Conservation (phyloP, 73 alveolate species). For the Blepharisma stoltei region DNA sequence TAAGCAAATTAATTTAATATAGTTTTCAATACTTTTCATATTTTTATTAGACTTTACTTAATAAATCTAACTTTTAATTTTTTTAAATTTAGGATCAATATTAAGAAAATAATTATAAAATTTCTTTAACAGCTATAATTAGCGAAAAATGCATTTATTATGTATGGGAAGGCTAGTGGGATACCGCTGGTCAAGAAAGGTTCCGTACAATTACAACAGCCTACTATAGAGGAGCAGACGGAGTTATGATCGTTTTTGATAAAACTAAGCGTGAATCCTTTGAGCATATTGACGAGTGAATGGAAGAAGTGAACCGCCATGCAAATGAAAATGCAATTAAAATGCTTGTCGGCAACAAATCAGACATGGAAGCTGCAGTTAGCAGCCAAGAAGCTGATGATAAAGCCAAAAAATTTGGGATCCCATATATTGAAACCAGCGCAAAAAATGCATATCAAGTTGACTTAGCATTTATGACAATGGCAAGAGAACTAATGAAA, state of each 20-base stretch:
- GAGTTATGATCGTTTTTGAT: slow-evolving; percentile 67
- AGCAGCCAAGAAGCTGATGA: slow-evolving; percentile 36
- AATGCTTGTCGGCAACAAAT: slow-evolving; percentile 49
- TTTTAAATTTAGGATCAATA: no score
- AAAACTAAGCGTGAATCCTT: slow-evolving; percentile 53
- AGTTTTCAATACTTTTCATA: no score
- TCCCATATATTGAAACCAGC: slow-evolving; percentile 2
- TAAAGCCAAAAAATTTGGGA: slow-evolving; percentile 23
- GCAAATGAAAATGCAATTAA: slow-evolving; percentile 40
- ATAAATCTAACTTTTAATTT: no score
- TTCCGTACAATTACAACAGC: slow-evolving; percentile 66
- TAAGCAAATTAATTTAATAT: no score
- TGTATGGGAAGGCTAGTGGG: no score
- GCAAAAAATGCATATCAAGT: background rate
- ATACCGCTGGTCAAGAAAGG: slow-evolving; percentile 93
- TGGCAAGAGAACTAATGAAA: slow-evolving; percentile 2
- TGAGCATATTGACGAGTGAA: slow-evolving; percentile 51
- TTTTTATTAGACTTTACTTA: no score
- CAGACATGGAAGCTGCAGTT: slow-evolving; percentile 37
- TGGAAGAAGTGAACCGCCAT: slow-evolving; percentile 42
- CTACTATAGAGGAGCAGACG: slow-evolving; percentile 73
- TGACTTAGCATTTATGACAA: slow-evolving; percentile 8
- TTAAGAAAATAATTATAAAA: no score
- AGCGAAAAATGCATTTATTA: no score
- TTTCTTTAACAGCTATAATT: no score